Conservation (phyloP, 1,284 basidiomycete species). For the Pyrrhoderma noxium region DNA sequence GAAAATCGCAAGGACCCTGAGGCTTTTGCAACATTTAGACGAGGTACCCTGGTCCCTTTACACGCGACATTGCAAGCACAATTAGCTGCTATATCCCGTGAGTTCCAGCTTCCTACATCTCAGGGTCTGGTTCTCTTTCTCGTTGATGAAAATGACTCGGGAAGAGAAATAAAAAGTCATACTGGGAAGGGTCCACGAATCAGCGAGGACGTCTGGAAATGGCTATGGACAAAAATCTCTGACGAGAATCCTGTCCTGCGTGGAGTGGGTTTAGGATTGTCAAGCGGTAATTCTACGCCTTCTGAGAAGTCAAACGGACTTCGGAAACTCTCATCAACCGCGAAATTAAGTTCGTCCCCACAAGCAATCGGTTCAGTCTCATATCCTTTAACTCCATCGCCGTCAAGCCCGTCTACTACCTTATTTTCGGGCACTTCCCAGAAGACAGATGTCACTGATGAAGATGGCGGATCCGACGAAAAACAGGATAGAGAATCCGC, state of each 20-base stretch:
- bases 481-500: conserved; percentile 5
- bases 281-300: conserved; percentile 37
- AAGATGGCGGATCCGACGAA: background rate
- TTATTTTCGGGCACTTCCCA: background rate
- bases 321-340: conserved; percentile 12
- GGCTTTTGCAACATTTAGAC: conserved; percentile 63
- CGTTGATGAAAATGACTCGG: conserved; percentile 30
- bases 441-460: background rate
- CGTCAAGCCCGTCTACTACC: conserved; percentile 40
- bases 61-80: conserved; percentile 66
- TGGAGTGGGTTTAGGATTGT: conserved; percentile 35
- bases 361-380: conserved; percentile 16
- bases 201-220: conserved; percentile 78
- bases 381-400: conserved; percentile 42
- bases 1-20: conserved; percentile 43
- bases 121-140: conserved; percentile 73
- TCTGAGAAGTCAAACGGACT: conserved; percentile 18
- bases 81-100: conserved; percentile 73
- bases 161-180: conserved; percentile 19
- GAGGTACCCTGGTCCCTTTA: conserved; percentile 68
- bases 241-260: conserved; percentile 56
- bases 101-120: conserved; percentile 79
- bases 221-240: conserved; percentile 68
- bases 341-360: conserved; percentile 30
- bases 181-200: conserved; percentile 66